phyloP scores from a whole-genome alignment of 1,284 basidiomycete species.

The Mycosarcoma maydis region DNA sequence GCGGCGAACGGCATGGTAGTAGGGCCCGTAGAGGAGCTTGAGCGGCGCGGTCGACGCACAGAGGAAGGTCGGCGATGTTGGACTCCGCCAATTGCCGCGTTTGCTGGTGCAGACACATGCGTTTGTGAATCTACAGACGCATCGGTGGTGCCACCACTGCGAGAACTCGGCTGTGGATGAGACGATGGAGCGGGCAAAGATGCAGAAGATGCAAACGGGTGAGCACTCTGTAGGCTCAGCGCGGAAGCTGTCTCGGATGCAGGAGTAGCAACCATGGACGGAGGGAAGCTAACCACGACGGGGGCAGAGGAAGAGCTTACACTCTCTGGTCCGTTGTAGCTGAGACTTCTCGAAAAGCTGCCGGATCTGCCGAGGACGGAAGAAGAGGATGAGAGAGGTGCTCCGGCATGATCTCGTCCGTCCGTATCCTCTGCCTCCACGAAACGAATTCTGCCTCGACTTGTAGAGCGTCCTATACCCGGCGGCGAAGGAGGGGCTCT shows the following conservation, averaged over 20 bases:
- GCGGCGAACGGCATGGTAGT: slow-evolving; percentile 38
- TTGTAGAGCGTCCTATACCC: slow-evolving; percentile 14
- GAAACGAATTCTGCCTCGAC: slow-evolving; percentile 38
- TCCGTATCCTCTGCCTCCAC: slow-evolving; percentile 2
- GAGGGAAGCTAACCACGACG: slow-evolving; percentile 48
- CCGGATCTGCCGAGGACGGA: slow-evolving; percentile 28
- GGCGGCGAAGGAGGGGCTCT: slow-evolving; percentile 25
- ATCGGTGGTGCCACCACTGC: slow-evolving; percentile 16
- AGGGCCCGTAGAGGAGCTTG: slow-evolving; percentile 42
- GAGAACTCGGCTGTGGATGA: slow-evolving; percentile 15
- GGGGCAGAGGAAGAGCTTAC: slow-evolving; percentile 32
- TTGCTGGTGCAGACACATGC: slow-evolving; percentile 13
- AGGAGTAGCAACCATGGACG: slow-evolving; percentile 10
- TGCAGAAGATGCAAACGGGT: slow-evolving; percentile 12
- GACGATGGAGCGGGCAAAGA: not conserved
- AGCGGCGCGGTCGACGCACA: slow-evolving; percentile 29
- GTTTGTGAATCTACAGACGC: slow-evolving; percentile 3
- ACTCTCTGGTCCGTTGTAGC: slow-evolving; percentile 44
- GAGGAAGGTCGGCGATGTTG: slow-evolving; percentile 41
- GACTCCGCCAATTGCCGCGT: slow-evolving; percentile 8
- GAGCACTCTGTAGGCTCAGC: slow-evolving; percentile 12
- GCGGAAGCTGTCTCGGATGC: slow-evolving; percentile 3
- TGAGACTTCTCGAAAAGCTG: slow-evolving; percentile 50
- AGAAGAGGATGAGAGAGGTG: not conserved
- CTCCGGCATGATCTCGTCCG: not conserved